Base-by-base conservation (phyloP, 257 asterid genomes). In the Forsythia viridissima region DNA sequence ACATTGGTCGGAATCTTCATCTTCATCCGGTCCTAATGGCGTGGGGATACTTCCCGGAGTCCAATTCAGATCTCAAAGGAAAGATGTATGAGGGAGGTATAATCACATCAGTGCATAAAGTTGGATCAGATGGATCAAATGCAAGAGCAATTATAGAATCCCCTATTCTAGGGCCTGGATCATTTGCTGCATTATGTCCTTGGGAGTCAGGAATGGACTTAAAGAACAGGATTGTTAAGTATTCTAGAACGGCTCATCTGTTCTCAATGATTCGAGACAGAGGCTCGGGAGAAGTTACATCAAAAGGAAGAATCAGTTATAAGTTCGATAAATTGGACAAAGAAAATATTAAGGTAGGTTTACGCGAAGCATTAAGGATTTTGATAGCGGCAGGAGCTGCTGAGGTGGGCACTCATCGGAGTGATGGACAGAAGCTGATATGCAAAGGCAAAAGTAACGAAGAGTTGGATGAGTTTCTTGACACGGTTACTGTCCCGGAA, bases 1-100 rank as follows among this genome's bases (percentile, higher is more conserved):
- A 93, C 79, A 87, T 94, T 0, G 99, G 99, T 6, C 83, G 88
- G 44, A 91, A 94, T 74, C 99, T 93, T 75, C 97, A 85, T 48
- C 90, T 94, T 7, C 99, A 93, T 80, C 99, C 99, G 2, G 97
- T 91, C 3, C 67, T 94, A 36, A 88, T 93, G 92, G 99, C 97
- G 2, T 94, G 99, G 99, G 99, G 99, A 2, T 88, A 93, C 76
- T 94, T 93, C 30, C 96, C 99, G 0, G 92, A 88, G 57, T 40
- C 80, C 0, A 21, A 68, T 42, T 78, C 97, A 13, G 80, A 77
- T 6, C 37, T 85, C 24, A 73, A 79, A 70, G 95, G 97, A 0
- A 91, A 84, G 79, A 75, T 37, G 8, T 86, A 89, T 10, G 90
- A 94, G 73, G 98, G 98, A 77, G 98, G 99, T 4, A 91, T 94